Evolutionary conservation across 345 rosid species (phyloP).

Genomic region (Clausena lansium): DNA sequence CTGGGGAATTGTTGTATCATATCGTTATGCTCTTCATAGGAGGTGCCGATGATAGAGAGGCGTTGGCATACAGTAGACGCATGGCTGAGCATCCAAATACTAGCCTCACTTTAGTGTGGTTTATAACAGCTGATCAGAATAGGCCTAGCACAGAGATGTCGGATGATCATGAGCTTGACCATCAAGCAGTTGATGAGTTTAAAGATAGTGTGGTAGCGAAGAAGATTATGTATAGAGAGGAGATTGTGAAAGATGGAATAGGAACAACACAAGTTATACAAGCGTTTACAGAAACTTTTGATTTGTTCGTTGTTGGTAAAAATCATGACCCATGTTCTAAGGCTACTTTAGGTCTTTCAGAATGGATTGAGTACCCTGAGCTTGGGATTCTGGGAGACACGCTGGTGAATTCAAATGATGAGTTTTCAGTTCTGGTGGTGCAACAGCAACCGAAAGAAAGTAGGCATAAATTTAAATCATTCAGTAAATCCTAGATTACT

Average conservation of each 20-base stretch:
- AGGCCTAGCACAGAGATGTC: background rate
- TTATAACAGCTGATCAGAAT: background rate
- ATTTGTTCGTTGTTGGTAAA: slow-evolving; percentile 29
- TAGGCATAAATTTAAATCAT: background rate
- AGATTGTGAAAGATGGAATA: slow-evolving; percentile 15
- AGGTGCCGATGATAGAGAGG: slow-evolving; percentile 32
- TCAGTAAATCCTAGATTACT: background rate
- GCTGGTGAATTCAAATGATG: slow-evolving; percentile 9
- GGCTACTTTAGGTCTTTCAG: slow-evolving; percentile 3
- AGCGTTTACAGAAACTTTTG: slow-evolving; percentile 9
- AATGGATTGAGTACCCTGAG: slow-evolving; percentile 24
- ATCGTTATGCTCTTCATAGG: slow-evolving; percentile 29
- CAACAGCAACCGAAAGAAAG: slow-evolving; percentile 9
- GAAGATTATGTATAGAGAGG: slow-evolving; percentile 8
- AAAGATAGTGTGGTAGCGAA: background rate
- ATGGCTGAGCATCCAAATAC: slow-evolving; percentile 24
- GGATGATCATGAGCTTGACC: slow-evolving; percentile 11
- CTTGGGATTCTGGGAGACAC: slow-evolving; percentile 26
- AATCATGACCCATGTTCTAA: slow-evolving; percentile 2
- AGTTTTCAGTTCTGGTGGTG: slow-evolving; percentile 23
- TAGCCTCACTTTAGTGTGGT: slow-evolving; percentile 13
- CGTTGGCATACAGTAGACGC: slow-evolving; percentile 22
- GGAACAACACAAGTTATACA: slow-evolving; percentile 17
- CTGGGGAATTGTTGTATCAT: background rate
- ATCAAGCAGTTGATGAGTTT: slow-evolving; percentile 23